Evolutionary conservation across 257 asterid species (phyloP).

Genomic region (Perilla frutescens): DNA sequence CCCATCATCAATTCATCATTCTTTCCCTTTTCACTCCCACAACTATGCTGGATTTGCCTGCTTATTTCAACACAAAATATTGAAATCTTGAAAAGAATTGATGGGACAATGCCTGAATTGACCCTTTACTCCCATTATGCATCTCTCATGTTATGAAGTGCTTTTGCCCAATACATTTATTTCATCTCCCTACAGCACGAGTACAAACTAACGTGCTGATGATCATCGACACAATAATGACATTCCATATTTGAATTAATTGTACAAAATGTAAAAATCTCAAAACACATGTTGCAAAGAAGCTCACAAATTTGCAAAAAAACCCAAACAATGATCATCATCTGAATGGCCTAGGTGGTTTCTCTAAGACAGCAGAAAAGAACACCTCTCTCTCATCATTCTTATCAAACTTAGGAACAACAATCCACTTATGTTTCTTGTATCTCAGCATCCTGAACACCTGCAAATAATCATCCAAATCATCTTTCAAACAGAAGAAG

Average conservation of each 20-base stretch:
- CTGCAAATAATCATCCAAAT: constrained; percentile 55
- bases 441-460: constrained; percentile 60
- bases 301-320: background rate
- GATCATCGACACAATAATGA: no score
- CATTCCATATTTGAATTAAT: no score
- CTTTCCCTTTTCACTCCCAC: background rate
- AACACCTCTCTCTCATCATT: constrained; percentile 55
- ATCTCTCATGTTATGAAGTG: no score
- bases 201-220: no score
- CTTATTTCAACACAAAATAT: constrained; percentile 2
- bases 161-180: no score
- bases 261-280: background rate
- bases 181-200: no score
- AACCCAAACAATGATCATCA: background rate
- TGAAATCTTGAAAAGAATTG: background rate
- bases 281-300: background rate
- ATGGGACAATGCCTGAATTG: background rate
- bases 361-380: constrained; percentile 75
- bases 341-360: constrained; percentile 66
- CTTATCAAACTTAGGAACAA: constrained; percentile 60
- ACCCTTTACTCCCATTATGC: no score
- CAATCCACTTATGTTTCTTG: constrained; percentile 60
- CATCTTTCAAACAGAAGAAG: constrained; percentile 66
- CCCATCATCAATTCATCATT: background rate
- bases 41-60: constrained; percentile 26